Base-by-base conservation (phyloP, 1,284 basidiomycete genomes). In the Boletus subluridellus region DNA sequence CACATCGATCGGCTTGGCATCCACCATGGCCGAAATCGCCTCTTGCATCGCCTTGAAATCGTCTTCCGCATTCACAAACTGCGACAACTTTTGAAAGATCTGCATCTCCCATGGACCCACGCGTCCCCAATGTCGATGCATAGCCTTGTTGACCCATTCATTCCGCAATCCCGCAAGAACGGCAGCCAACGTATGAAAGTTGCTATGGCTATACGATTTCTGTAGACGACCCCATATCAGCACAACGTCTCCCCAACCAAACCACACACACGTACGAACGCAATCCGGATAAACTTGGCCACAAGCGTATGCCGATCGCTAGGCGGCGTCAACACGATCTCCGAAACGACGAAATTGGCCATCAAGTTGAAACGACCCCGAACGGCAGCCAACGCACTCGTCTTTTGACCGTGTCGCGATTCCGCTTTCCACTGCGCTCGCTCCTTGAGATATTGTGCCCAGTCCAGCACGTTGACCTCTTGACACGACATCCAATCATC, bases 281-380 rank as follows among this genome's bases (percentile, higher is more conserved):
- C 93, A 60, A 96, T 78, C 35, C 92, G 85, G 64, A 96, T 89
- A 69, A 95, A 87, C 75, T 94, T 95, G 60, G 78, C 79, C 55
- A 92, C 82, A 32, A 95, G 75, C 46, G 80, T 69, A 17, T 81
- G 82, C 21, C 94, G 80, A 61, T 93, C 87, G 55, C 78, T 74
- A 11, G 85, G 85, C 34, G 80, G 81, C 2, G 89, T 87, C 57
- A 89, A 73, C 42, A 90, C 81, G 57, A 94, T 82, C 74, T 95
- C 93, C 24, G 90, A 89, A 17, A 86, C 80, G 7, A 90, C 85
- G 71, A 94, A 96, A 66, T 90, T 90, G 7, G 88, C 87, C 66
- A 93, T 84, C 56, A 95, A 76, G 68, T 95, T 94, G 77, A 95
- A 95, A 30, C 94, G 82, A 17, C 89, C 90, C n/a, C 93, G 84